Evolutionary conservation across 306 rosid species (phyloP), one percentile per base, ranked within the genome.

Genomic region (Betula pendula): DNA sequence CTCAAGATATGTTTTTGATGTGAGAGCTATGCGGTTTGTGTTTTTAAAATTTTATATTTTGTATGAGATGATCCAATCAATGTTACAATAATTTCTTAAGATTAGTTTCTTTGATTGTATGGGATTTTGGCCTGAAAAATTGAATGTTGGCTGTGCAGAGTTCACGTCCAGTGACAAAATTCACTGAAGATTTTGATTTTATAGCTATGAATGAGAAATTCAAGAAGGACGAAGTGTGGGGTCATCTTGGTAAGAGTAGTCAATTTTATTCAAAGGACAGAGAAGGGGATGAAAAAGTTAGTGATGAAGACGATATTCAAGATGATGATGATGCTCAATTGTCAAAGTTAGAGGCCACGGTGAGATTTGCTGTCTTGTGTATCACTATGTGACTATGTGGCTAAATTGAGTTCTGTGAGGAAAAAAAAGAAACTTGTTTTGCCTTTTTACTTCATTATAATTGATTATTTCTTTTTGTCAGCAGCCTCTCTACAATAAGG

Each of bases 211-310:
- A 92, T 82, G 99, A 95, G 84, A 95, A 92, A 82, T 95, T 95
- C 78, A 95, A 92, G 52, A 95, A 95, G 91, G 99, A 95, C 79
- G 97, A 95, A 86, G 97, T 92, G n/a, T 95, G 99, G 99, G 97
- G 92, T 70, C 89, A 92, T 85, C 96, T 95, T 66, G 98, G 97
- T 68, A 95, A 90, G 86, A 85, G 78, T 75, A 84, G 50, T 47
- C 92, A 88, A 84, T 80, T 87, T 76, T 74, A 69, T 69, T 75
- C 84, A 35, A 90, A 82, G 77, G 92, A 86, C 33, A 87, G 48
- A 49, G 93, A 85, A 11, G 88, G 79, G 70, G 91, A 93, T 82
- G 93, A 82, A 80, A 85, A 85, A 48, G 51, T 68, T 66, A 81
- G 75, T 42, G 90, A 89, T 66, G 96, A 87, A 79, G 89, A 88